A percentile compares a stretch with the other conserved stretches of the same genome.
These are phyloP conservation scores for Lachancea nothofagi DNA, from an alignment of 805 yeast species.

Conservation along the genomic window DNA sequence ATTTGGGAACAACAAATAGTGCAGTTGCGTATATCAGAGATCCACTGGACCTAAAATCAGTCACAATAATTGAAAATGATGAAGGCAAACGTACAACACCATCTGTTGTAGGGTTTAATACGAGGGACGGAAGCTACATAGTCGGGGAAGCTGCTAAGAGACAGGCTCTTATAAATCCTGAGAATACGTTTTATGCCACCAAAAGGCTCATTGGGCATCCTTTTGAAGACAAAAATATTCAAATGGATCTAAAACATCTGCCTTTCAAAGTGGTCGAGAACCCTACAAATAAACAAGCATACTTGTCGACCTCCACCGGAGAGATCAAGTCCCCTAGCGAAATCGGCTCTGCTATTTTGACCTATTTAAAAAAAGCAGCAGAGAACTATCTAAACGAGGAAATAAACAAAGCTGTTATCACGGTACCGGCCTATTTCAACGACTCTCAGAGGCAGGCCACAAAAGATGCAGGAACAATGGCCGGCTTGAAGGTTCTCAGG, in stretches of 20 bases:
- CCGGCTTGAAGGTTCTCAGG: slow-evolving; percentile 70
- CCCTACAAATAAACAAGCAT: slow-evolving; percentile 58
- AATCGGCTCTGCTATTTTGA: slow-evolving; percentile 59
- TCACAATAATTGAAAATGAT: slow-evolving; percentile 63
- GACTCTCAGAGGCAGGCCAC: slow-evolving; percentile 81
- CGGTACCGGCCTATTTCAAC: slow-evolving; percentile 82
- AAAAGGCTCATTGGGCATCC: slow-evolving; percentile 75
- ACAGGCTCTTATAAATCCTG: slow-evolving; percentile 70
- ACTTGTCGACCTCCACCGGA: slow-evolving; percentile 41
- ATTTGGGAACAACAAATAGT: slow-evolving; percentile 80
- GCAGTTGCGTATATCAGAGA: slow-evolving; percentile 57
- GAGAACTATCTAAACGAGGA: slow-evolving; percentile 48
- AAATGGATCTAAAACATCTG: slow-evolving; percentile 54
- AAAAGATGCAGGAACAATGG: slow-evolving; percentile 68
- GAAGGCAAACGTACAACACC: slow-evolving; percentile 76
- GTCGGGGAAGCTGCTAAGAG: slow-evolving; percentile 73
- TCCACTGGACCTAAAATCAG: slow-evolving; percentile 48
- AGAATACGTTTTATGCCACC: slow-evolving; percentile 75
- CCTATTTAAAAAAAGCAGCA: slow-evolving; percentile 63
- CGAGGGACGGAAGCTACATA: slow-evolving; percentile 38
- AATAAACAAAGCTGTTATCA: slow-evolving; percentile 68
- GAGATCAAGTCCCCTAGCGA: slow-evolving; percentile 61
- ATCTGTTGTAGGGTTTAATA: slow-evolving; percentile 62
- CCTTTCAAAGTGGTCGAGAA: slow-evolving; percentile 60
- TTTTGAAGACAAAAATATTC: slow-evolving; percentile 63